Conservation (phyloP, 352 stramenopile species). For the Blastocystis hominis region DNA sequence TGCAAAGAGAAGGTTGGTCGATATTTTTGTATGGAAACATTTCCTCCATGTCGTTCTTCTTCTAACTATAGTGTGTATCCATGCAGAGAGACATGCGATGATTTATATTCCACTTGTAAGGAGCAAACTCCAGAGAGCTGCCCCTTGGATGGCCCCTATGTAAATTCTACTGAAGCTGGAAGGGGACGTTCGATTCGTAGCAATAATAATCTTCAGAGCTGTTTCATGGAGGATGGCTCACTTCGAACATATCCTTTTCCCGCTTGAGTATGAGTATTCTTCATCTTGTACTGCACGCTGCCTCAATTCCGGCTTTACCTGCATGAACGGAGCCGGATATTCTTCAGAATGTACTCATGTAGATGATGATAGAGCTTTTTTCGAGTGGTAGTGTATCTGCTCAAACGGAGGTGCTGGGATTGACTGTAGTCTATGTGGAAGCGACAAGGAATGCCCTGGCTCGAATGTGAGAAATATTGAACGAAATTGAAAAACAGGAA, state of each 20-base stretch:
- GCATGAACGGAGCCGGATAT: not conserved
- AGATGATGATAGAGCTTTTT: not conserved
- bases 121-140: not conserved
- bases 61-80: conserved; percentile 8
- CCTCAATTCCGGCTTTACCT: not conserved
- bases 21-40: conserved; percentile 28
- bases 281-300: not conserved
- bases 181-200: not conserved
- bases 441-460: not conserved
- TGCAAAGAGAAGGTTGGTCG: conserved; percentile 7
- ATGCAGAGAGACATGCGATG: not conserved
- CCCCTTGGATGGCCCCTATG: conserved; percentile 4
- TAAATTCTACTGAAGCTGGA: not conserved
- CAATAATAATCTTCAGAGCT: conserved; percentile 35
- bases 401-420: not conserved
- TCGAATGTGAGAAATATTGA: not conserved
- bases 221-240: not conserved
- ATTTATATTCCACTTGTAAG: not conserved
- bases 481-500: not conserved
- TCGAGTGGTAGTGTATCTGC: conserved; percentile 9
- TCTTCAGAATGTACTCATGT: conserved; percentile 42
- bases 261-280: not conserved
- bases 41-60: not conserved
- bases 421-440: conserved; percentile 12
- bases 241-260: not conserved